phyloP scores from a whole-genome alignment of 2,329 filamentous ascomycete genomes.

The Myotisia sp. region DNA sequence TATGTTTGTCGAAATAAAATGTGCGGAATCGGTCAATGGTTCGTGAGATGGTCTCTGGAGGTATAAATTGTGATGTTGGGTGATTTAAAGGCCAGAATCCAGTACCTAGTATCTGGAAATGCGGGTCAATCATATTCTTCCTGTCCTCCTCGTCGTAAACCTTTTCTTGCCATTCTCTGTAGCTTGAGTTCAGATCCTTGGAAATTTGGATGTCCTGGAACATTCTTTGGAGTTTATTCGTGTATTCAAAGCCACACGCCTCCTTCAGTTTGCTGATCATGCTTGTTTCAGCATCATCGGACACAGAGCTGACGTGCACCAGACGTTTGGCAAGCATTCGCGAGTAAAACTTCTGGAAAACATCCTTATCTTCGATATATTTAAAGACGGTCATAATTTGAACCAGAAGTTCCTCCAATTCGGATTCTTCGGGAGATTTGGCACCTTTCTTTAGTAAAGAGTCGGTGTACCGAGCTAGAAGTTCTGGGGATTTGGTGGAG shows the following conservation, averaged over 20 bases:
- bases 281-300: conserved; percentile 92
- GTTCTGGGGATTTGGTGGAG: conserved; percentile 84
- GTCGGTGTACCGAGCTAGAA: conserved; percentile 91
- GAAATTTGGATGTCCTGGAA: conserved; percentile 99
- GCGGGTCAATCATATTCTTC: conserved; percentile 64
- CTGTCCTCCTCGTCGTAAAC: conserved; percentile 48
- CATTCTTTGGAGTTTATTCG: conserved; percentile 98
- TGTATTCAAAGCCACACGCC: conserved; percentile 96
- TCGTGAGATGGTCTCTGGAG: conserved; percentile 67
- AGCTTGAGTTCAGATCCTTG: conserved; percentile 84
- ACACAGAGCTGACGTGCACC: conserved; percentile 88
- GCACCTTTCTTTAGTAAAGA: conserved; percentile 73
- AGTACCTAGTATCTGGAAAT: conserved; percentile 85
- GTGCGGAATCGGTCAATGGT: conserved; percentile 79
- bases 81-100: conserved; percentile 92
- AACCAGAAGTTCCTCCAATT: conserved; percentile 72
- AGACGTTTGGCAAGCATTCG: conserved; percentile 89
- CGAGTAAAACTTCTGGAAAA: conserved; percentile 99
- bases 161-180: conserved; percentile 61
- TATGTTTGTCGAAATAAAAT: conserved; percentile 95
- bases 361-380: conserved; percentile 99
- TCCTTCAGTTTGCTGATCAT: conserved; percentile 99
- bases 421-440: conserved; percentile 82
- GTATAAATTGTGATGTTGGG: conserved; percentile 75
- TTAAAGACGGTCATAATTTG: conserved; percentile 99